Conservation (phyloP, 441 rosid species). For the Breynia disticha region DNA sequence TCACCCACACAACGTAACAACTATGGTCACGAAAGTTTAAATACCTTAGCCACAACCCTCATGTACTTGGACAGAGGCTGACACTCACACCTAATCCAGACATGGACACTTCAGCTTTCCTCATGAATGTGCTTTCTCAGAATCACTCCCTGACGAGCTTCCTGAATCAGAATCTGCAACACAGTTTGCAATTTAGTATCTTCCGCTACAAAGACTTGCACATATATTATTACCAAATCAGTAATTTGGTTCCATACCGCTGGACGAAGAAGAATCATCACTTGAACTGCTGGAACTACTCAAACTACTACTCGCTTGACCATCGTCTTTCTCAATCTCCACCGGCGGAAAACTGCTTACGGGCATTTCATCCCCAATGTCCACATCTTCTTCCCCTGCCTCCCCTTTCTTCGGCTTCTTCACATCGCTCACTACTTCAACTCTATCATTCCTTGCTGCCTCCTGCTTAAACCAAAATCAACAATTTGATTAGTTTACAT, state of each 20-base stretch:
- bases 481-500: no score
- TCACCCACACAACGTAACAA: no score
- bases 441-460: no score
- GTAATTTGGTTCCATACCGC: slow-evolving; percentile 26
- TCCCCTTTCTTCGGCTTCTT: background rate
- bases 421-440: no score
- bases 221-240: background rate
- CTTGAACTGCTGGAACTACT: slow-evolving; percentile 21
- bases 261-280: slow-evolving; percentile 29
- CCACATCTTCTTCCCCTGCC: slow-evolving; percentile 39
- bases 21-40: no score
- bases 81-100: no score
- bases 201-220: no score
- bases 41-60: no score
- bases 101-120: no score
- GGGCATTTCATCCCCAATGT: slow-evolving; percentile 42
- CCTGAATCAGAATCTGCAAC: slow-evolving; percentile 36
- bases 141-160: slow-evolving; percentile 34
- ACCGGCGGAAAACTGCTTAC: slow-evolving; percentile 29
- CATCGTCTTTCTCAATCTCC: slow-evolving; percentile 36
- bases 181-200: background rate
- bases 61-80: no score
- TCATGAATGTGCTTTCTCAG: no score
- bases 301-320: slow-evolving; percentile 14
- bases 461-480: no score